Percentiles rank a stretch among this genome's conserved stretches.
Evolutionary conservation across 2,329 filamentous ascomycete genomes (phyloP).

Genomic region (Chaetothyriales sp.): DNA sequence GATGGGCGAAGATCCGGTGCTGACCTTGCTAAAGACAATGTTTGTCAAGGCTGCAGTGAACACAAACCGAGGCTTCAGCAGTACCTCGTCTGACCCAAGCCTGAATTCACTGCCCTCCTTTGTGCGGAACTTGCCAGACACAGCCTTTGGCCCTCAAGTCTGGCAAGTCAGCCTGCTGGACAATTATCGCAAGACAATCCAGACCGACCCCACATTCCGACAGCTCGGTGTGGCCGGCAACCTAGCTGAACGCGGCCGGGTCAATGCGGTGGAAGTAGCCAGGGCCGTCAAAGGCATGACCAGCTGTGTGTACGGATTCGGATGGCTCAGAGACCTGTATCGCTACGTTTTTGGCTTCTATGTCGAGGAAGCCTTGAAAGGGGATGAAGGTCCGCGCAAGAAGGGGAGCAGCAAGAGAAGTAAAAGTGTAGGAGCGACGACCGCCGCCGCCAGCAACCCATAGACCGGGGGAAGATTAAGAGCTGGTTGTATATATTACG

Average conservation of each 20-base stretch:
- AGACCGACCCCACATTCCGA: conserved; percentile 54
- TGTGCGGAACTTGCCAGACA: conserved; percentile 57
- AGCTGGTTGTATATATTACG: background rate
- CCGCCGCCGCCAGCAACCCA: background rate
- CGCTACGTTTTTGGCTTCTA: conserved; percentile 71
- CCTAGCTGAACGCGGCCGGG: conserved; percentile 44
- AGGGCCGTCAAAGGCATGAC: conserved; percentile 66
- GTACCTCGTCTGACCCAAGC: conserved; percentile 7
- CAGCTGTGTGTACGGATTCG: conserved; percentile 50
- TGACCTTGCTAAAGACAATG: conserved; percentile 61
- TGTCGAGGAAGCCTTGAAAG: conserved; percentile 52
- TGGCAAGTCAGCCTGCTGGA: conserved; percentile 59
- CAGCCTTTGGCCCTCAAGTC: conserved; percentile 59
- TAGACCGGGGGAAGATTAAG: background rate
- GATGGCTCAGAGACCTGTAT: conserved; percentile 69
- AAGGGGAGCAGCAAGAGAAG: background rate
- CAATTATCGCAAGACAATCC: conserved; percentile 66
- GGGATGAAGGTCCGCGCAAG: background rate
- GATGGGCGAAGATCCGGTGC: conserved; percentile 53
- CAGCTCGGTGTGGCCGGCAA: conserved; percentile 26
- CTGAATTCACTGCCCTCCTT: conserved; percentile 68
- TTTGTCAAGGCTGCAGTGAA: conserved; percentile 60
- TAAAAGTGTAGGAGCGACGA: background rate
- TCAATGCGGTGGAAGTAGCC: conserved; percentile 60
- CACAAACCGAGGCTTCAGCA: conserved; percentile 11